Evolutionary conservation across 2,329 filamentous ascomycete genomes (phyloP).

Genomic region (Exserohilum turcica): DNA sequence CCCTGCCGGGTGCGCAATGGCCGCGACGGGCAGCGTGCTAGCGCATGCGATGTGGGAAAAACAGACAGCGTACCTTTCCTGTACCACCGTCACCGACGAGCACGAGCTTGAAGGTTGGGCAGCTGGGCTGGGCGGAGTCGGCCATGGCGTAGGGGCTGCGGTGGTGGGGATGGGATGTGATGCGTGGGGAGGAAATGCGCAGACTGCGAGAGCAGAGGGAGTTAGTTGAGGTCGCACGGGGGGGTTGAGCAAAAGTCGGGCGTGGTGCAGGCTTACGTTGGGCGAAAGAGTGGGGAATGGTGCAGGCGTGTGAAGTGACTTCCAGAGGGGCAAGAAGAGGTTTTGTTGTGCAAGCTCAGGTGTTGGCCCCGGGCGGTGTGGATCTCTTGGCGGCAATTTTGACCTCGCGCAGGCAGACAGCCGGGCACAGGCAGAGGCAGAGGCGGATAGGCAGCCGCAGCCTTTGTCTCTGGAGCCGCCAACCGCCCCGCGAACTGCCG

Average conservation of each 20-base stretch:
- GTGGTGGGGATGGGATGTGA: slow-evolving; percentile 38
- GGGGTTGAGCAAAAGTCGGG: slow-evolving; percentile 14
- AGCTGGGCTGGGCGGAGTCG: slow-evolving; percentile 56
- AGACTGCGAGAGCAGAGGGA: slow-evolving; percentile 21
- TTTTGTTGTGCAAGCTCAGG: slow-evolving; percentile 42
- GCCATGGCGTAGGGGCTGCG: slow-evolving; percentile 59
- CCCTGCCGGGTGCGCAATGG: slow-evolving; percentile 1
- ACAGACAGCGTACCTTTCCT: slow-evolving; percentile 79
- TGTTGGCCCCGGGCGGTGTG: slow-evolving; percentile 38
- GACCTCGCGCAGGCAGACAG: slow-evolving; percentile 25
- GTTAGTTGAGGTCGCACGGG: slow-evolving; percentile 25
- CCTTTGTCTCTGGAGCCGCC: slow-evolving; percentile 24
- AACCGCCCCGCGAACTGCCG: not conserved
- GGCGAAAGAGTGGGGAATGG: slow-evolving; percentile 36
- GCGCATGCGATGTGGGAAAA: not conserved
- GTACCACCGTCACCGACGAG: slow-evolving; percentile 99
- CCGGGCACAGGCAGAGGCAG: slow-evolving; percentile 9
- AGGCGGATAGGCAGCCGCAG: not conserved
- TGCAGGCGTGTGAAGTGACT: slow-evolving; percentile 27
- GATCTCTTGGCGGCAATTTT: slow-evolving; percentile 29
- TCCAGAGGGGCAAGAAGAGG: slow-evolving; percentile 43
- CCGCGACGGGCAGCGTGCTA: not conserved
- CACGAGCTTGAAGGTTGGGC: slow-evolving; percentile 98
- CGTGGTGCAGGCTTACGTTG: slow-evolving; percentile 30
- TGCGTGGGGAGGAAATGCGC: slow-evolving; percentile 31